Evolutionary conservation across 805 yeast genomes (phyloP).

Genomic region (Metschnikowia chrysomelidarum): DNA sequence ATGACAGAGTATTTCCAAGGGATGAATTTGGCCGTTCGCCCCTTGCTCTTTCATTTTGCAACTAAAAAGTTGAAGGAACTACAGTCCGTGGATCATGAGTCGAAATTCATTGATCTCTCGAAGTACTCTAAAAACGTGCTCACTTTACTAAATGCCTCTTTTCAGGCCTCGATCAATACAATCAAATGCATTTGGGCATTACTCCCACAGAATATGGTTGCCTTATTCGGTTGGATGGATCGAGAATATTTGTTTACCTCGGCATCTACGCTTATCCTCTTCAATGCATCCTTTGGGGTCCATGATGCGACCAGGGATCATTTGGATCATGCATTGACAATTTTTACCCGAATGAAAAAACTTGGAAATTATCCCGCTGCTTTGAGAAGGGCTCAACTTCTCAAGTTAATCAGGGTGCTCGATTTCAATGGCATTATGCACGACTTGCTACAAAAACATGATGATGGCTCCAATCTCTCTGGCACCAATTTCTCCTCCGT

Average conservation of each 20-base stretch:
- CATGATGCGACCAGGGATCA: constrained; percentile 73
- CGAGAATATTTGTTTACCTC: constrained; percentile 78
- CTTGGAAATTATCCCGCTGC: constrained; percentile 82
- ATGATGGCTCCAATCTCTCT: constrained; percentile 43
- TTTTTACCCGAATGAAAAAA: constrained; percentile 73
- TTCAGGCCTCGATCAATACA: constrained; percentile 78
- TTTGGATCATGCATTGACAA: constrained; percentile 66
- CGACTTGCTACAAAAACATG: constrained; percentile 55
- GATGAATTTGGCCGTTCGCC: constrained; percentile 74
- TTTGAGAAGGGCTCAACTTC: constrained; percentile 64
- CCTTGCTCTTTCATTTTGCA: constrained; percentile 73
- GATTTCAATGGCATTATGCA: constrained; percentile 68
- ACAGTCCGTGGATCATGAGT: constrained; percentile 37
- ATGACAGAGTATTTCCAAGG: constrained; percentile 86
- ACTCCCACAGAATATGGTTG: constrained; percentile 77
- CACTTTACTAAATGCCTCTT: constrained; percentile 70
- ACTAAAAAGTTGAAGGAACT: constrained; percentile 57
- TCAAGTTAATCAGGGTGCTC: constrained; percentile 60
- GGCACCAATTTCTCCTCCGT: constrained; percentile 19
- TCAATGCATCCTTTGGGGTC: constrained; percentile 78
- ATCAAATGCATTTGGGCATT: constrained; percentile 72
- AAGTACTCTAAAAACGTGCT: constrained; percentile 65
- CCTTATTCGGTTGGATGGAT: constrained; percentile 84
- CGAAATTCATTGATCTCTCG: constrained; percentile 61
- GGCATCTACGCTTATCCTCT: constrained; percentile 67